phyloP scores from a whole-genome alignment of 2,329 filamentous ascomycete genomes.

The Cladosporium velox region DNA sequence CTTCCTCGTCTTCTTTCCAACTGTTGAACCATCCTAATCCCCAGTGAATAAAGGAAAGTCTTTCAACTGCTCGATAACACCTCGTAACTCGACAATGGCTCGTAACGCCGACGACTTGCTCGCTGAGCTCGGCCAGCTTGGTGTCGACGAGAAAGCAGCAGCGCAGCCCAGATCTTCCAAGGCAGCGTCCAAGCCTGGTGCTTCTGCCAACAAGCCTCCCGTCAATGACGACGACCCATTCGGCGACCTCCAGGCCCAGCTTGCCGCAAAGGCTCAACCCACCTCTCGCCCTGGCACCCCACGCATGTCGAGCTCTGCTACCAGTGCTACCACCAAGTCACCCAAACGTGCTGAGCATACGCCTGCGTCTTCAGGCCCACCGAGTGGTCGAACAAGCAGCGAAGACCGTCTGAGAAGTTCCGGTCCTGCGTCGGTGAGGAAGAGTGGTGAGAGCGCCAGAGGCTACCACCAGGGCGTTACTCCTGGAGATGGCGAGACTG shows the following conservation, averaged over 20 bases:
- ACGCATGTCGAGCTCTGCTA: slow-evolving; percentile 56
- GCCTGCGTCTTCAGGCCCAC: slow-evolving; percentile 52
- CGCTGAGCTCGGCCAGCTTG: slow-evolving; percentile 50
- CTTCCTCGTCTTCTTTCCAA: background rate
- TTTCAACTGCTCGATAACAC: background rate
- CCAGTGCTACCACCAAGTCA: slow-evolving; percentile 41
- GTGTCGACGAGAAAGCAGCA: slow-evolving; percentile 35
- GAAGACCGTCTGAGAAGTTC: slow-evolving; percentile 60
- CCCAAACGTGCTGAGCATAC: slow-evolving; percentile 48
- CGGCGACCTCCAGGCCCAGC: slow-evolving; percentile 82
- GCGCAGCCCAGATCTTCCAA: slow-evolving; percentile 47
- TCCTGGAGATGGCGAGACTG: slow-evolving; percentile 54
- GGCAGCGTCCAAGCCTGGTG: slow-evolving; percentile 52
- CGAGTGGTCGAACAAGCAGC: slow-evolving; percentile 54
- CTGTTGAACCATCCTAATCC: background rate
- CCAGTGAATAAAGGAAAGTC: background rate
- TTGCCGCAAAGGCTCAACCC: slow-evolving; percentile 63
- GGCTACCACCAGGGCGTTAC: slow-evolving; percentile 73
- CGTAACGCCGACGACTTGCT: slow-evolving; percentile 43
- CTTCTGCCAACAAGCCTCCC: slow-evolving; percentile 37
- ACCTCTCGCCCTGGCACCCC: slow-evolving; percentile 79
- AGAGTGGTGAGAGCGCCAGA: slow-evolving; percentile 75
- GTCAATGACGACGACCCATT: slow-evolving; percentile 56
- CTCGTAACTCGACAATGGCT: slow-evolving; percentile 21
- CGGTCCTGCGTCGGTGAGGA: slow-evolving; percentile 52